A percentile compares a stretch with the other conserved stretches of the same genome.
Conservation (phyloP, 1,284 basidiomycete genomes). For the Ceratobasidium sp. region DNA sequence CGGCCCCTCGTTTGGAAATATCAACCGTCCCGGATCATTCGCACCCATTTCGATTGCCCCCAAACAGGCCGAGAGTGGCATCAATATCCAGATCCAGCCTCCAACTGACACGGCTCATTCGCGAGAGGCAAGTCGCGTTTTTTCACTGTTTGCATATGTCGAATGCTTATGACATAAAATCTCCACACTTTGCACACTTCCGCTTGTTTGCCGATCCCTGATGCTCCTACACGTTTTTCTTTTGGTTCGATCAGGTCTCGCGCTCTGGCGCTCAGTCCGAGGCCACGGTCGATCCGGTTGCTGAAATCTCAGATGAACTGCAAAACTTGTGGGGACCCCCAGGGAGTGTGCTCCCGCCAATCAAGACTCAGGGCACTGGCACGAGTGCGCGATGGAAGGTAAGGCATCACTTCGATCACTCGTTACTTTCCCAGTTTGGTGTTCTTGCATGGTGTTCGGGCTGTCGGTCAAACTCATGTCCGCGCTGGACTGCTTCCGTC, state of each 20-base stretch:
- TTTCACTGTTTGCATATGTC: neutral
- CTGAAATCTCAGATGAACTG: slow-evolving; percentile 13
- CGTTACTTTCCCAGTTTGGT: neutral
- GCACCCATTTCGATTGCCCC: slow-evolving; percentile 16
- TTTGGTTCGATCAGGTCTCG: neutral
- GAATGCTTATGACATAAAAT: slow-evolving; percentile 29
- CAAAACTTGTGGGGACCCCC: slow-evolving; percentile 24
- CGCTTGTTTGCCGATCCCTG: neutral
- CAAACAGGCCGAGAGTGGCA: slow-evolving; percentile 4
- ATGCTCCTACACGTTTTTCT: neutral
- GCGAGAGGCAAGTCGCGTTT: slow-evolving; percentile 20
- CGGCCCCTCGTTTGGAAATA: slow-evolving; percentile 28
- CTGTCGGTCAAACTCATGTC: too few relatives aligned
- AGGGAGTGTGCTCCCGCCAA: slow-evolving; percentile 6
- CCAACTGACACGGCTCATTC: slow-evolving; percentile 42
- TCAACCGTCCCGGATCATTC: slow-evolving; percentile 30
- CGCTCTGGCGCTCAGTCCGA: slow-evolving; percentile 23
- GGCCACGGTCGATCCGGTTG: slow-evolving; percentile 11
- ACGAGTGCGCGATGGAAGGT: slow-evolving; percentile 33
- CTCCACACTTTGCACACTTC: neutral
- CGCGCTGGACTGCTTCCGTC: neutral
- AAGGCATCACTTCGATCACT: neutral
- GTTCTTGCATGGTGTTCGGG: neutral
- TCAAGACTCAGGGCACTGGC: slow-evolving; percentile 33
- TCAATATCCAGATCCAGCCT: slow-evolving; percentile 42